Evolutionary conservation across 768 basidiomycete genomes (phyloP), one percentile per base, ranked within the genome.

Genomic region (Rhodotorula paludigena): DNA sequence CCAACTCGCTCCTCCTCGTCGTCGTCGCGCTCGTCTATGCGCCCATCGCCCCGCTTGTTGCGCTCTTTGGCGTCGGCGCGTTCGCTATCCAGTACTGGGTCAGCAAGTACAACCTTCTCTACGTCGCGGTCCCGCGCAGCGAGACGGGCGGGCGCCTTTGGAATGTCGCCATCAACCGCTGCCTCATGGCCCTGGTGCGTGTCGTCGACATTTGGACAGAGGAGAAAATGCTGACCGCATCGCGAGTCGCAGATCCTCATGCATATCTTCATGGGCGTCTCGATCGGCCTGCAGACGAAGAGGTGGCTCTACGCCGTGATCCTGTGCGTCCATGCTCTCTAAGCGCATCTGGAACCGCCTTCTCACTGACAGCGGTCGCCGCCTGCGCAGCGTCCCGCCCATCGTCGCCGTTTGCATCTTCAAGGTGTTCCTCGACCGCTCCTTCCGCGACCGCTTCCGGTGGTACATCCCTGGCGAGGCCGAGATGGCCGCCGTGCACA

Each of bases 41-140:
- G 0, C 94, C 94, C 21, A 81, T 99, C 11, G 93, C 94, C 0
- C 96, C 96, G 2, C 80, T 98, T 38, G 92, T 99, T 23, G 84
- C 83, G 15, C 82, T 92, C 35, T 89, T 89, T 25, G 90, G 86
- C 20, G 87, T 87, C 5, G 77, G 92, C 78, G 97, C 92, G 89
- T 77, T 82, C 71, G 74, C 68, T 45, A 59, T 71, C 35, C 67
- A 71, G 38, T 59, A 57, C 48, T 74, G 86, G 82, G 89, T 90
- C 30, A 91, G 93, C 82, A 99, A 98, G 80, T 98, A 98, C 76
- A 79, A 81, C 81, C 82, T 97, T 57, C 92, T 97, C 86, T 98
- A 94, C 78, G 90, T 94, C 64, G 93, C 84, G 76, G 81, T 90
- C 55, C 86, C 92, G 11, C 86, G 86, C 69, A 89, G 92, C 21